Conservation (phyloP, 306 rosid species). For the Quercus rubra region DNA sequence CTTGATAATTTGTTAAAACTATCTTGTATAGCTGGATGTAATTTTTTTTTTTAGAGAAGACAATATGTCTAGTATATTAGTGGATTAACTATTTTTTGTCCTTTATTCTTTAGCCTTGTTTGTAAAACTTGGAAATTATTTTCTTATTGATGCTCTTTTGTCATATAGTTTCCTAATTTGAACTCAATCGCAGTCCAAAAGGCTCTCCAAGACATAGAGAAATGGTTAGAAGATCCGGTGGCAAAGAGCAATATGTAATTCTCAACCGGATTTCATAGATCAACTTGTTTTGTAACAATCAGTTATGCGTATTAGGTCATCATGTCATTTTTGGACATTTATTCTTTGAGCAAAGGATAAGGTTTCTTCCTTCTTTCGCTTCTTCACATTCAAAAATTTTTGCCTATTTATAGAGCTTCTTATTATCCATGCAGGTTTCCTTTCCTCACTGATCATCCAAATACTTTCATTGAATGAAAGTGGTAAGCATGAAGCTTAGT, state of each 20-base stretch:
- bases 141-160: conserved; percentile 13
- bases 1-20: not conserved
- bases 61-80: not conserved
- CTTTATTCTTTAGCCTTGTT: not conserved
- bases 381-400: conserved; percentile 2
- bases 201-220: conserved; percentile 84
- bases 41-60: not conserved
- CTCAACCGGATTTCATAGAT: conserved; percentile 12
- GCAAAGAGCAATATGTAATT: conserved; percentile 68
- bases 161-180: conserved; percentile 13
- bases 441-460: conserved; percentile 74
- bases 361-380: not conserved
- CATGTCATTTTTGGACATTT: not conserved
- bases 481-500: conserved; percentile 43
- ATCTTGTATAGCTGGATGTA: not conserved
- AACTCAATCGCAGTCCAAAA: conserved; percentile 57
- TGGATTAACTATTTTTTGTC: not conserved
- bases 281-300: not conserved
- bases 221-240: conserved; percentile 67
- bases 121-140: conserved; percentile 9
- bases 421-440: conserved; percentile 68
- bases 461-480: conserved; percentile 74
- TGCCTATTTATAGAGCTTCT: not conserved
- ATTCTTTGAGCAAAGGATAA: not conserved
- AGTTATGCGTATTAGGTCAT: not conserved